Evolutionary conservation across 805 yeast genomes (phyloP).

Genomic region (Candida boidinii): DNA sequence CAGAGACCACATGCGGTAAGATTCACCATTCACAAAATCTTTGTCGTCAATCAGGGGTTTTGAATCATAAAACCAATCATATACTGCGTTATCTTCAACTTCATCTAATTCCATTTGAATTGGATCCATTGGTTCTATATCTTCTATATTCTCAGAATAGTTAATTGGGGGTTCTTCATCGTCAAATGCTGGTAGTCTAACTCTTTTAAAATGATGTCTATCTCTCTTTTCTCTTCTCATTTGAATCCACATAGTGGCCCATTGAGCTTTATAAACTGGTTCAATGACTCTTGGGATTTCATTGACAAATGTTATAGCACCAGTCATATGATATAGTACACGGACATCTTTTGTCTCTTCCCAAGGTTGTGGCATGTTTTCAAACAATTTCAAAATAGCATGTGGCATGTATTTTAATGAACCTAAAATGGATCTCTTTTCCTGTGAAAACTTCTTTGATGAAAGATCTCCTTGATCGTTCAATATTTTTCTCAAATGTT

Average conservation of each 20-base stretch:
- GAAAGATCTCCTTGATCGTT: slow-evolving; percentile 81
- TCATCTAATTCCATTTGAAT: slow-evolving; percentile 59
- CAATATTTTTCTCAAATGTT: slow-evolving; percentile 80
- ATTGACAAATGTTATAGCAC: slow-evolving; percentile 92
- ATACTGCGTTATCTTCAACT: slow-evolving; percentile 48
- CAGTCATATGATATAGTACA: slow-evolving; percentile 83
- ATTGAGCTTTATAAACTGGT: slow-evolving; percentile 86
- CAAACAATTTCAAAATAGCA: slow-evolving; percentile 80
- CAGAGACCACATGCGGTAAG: slow-evolving; percentile 68
- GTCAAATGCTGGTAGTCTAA: slow-evolving; percentile 93
- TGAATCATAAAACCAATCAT: slow-evolving; percentile 76
- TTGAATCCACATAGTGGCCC: slow-evolving; percentile 89
- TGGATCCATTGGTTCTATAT: slow-evolving; percentile 63
- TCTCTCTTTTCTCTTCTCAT: slow-evolving; percentile 95
- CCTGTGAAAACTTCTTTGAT: slow-evolving; percentile 67
- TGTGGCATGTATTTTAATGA: slow-evolving; percentile 95
- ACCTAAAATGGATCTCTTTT: slow-evolving; percentile 81
- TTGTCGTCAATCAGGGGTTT: slow-evolving; percentile 58
- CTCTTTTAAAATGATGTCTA: slow-evolving; percentile 78
- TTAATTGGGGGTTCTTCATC: slow-evolving; percentile 93
- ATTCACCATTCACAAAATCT: slow-evolving; percentile 59
- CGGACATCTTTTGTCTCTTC: slow-evolving; percentile 77
- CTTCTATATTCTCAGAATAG: slow-evolving; percentile 74
- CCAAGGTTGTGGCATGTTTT: slow-evolving; percentile 99
- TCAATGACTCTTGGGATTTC: slow-evolving; percentile 88